Evolutionary conservation across 257 asterid species (phyloP).

Genomic region (Scutellaria minor): DNA sequence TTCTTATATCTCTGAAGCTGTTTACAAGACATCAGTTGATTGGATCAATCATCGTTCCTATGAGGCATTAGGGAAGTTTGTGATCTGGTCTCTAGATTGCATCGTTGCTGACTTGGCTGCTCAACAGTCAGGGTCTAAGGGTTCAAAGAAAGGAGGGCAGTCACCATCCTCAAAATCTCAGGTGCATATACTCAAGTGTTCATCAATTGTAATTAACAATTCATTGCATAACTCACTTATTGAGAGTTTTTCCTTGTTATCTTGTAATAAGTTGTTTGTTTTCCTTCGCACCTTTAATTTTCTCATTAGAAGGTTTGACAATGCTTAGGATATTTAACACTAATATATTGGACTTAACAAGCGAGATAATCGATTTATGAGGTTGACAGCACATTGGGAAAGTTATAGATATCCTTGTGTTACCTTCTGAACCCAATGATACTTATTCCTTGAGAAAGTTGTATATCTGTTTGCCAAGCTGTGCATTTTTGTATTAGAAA

Average conservation of each 20-base stretch:
- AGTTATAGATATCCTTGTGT: not conserved
- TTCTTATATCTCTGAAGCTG: constrained; percentile 67
- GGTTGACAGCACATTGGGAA: not conserved
- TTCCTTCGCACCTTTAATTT: not conserved
- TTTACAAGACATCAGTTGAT: constrained; percentile 75
- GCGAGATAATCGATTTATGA: not conserved
- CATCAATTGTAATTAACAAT: not conserved
- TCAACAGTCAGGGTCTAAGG: constrained; percentile 64
- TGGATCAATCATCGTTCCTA: constrained; percentile 77
- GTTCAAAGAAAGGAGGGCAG: constrained; percentile 69
- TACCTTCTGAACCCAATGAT: not conserved
- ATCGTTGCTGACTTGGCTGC: constrained; percentile 67
- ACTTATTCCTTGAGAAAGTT: not conserved
- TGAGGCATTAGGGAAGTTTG: constrained; percentile 73
- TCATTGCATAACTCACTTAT: not conserved
- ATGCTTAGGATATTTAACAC: not conserved
- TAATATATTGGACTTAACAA: not conserved
- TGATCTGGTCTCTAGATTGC: constrained; percentile 74
- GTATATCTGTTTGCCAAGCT: not conserved
- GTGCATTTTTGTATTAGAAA: not conserved
- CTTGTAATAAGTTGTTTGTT: not conserved
- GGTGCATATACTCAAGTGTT: constrained; percentile 42
- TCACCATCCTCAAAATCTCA: constrained; percentile 76
- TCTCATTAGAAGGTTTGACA: not conserved
- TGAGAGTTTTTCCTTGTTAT: not conserved